Conservation (phyloP, 805 yeast species). For the Huiozyma naganishii region DNA sequence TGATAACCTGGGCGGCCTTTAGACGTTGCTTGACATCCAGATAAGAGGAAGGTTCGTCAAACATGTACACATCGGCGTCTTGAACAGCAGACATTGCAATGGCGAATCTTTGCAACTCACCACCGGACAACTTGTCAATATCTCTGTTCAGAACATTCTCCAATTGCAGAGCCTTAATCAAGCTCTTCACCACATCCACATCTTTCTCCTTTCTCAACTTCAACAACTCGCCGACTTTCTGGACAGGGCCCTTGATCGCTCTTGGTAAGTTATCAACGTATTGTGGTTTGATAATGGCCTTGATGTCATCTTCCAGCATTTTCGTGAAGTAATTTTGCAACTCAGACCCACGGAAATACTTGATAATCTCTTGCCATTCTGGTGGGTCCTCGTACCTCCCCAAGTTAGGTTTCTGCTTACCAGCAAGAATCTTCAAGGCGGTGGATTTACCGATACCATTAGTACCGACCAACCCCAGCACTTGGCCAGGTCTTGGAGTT, state of each 20-base stretch:
- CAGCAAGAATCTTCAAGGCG: slow-evolving; percentile 91
- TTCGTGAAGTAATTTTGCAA: slow-evolving; percentile 93
- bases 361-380: slow-evolving; percentile 90
- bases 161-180: slow-evolving; percentile 65
- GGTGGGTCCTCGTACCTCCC: slow-evolving; percentile 95
- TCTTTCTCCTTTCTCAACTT: slow-evolving; percentile 65
- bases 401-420: slow-evolving; percentile 93
- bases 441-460: slow-evolving; percentile 99
- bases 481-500: slow-evolving; percentile 98
- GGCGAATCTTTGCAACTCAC: slow-evolving; percentile 97
- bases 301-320: slow-evolving; percentile 84
- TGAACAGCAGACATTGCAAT: slow-evolving; percentile 96
- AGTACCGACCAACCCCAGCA: slow-evolving; percentile 92
- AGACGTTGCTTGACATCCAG: slow-evolving; percentile 97
- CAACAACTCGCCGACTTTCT: slow-evolving; percentile 76
- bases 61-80: slow-evolving; percentile 93
- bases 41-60: slow-evolving; percentile 98
- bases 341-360: slow-evolving; percentile 91
- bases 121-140: slow-evolving; percentile 86
- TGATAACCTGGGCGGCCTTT: slow-evolving; percentile 90
- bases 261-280: slow-evolving; percentile 96
- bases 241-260: slow-evolving; percentile 84
- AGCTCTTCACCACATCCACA: slow-evolving; percentile 49
- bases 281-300: slow-evolving; percentile 97
- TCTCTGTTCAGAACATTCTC: slow-evolving; percentile 74